These are phyloP conservation scores for Phaeophleospora eucalypticola DNA, from an alignment of 2,329 filamentous ascomycete genomes.

Conservation along the genomic window DNA sequence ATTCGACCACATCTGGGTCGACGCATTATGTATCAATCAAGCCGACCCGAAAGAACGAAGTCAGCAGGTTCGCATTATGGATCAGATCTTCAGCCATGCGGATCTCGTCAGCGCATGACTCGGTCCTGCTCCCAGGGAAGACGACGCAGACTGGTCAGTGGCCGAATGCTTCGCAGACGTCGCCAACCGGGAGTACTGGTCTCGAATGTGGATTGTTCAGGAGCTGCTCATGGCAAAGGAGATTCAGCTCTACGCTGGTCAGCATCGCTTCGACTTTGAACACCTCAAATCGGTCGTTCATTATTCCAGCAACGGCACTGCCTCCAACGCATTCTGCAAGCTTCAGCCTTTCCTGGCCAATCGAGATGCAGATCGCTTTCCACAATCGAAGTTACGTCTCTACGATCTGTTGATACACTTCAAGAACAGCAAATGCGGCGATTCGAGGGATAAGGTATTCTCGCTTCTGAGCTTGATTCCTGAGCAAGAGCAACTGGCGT, in stretches of 20 bases:
- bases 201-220: constrained; percentile 8
- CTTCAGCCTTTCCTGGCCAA: constrained; percentile 2
- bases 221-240: constrained; percentile 3
- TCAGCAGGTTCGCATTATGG: constrained; percentile 10
- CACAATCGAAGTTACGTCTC: background rate
- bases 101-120: constrained; percentile 3
- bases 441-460: constrained; percentile 4
- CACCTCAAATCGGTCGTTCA: constrained; percentile 2
- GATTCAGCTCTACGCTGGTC: constrained; percentile 2
- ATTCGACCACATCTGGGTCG: constrained; percentile 7
- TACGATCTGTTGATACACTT: constrained; percentile 1
- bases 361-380: constrained; percentile 5
- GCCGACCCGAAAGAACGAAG: constrained; percentile 4
- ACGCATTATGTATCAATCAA: constrained; percentile 9
- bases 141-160: background rate
- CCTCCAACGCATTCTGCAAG: background rate
- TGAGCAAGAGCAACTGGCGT: background rate
- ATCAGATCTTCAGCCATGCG: constrained; percentile 6
- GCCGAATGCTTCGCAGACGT: background rate
- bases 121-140: background rate
- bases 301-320: background rate
- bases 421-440: background rate
- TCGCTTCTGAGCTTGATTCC: constrained; percentile 3
- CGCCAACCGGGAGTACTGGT: constrained; percentile 1
- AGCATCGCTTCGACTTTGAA: constrained; percentile 4